Conservation (phyloP, 495 filamentous ascomycete genomes). For the Tuber brumale region DNA sequence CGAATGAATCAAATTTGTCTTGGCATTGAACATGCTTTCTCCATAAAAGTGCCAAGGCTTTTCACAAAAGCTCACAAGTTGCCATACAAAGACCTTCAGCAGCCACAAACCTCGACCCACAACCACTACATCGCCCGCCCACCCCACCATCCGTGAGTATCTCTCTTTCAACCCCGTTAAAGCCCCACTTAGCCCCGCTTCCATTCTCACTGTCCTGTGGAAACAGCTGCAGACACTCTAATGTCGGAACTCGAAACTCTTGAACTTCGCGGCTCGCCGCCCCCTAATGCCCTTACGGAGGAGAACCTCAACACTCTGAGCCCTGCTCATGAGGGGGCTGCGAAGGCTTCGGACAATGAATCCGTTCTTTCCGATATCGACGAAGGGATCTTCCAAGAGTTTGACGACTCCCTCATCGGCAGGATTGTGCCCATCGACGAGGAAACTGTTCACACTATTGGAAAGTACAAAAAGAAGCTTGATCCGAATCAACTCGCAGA, state of each 20-base stretch:
- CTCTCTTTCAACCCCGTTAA: not conserved
- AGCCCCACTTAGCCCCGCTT: not conserved
- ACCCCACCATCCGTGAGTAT: not conserved
- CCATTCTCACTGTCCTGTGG: not conserved
- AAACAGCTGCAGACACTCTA: not conserved
- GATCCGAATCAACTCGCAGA: slow-evolving; percentile 54
- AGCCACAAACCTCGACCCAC: not conserved
- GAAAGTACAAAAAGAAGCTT: slow-evolving; percentile 75
- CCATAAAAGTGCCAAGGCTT: not conserved
- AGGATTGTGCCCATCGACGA: slow-evolving; percentile 77
- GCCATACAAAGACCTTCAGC: not conserved
- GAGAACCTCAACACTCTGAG: slow-evolving; percentile 42
- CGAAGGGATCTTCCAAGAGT: slow-evolving; percentile 86
- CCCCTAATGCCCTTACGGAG: slow-evolving; percentile 28
- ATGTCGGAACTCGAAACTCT: slow-evolving; percentile 48
- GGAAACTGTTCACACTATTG: slow-evolving; percentile 65
- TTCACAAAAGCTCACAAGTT: too few relatives aligned
- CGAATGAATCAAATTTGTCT: not conserved
- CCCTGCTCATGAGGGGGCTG: slow-evolving; percentile 39
- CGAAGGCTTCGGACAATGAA: slow-evolving; percentile 61
- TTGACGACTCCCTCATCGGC: slow-evolving; percentile 63
- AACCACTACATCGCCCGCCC: not conserved
- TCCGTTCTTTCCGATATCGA: slow-evolving; percentile 92
- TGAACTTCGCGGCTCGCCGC: slow-evolving; percentile 30
- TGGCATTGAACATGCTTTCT: not conserved